These are phyloP conservation scores for Penicillium griseofulvum DNA, from an alignment of 2,329 filamentous ascomycete genomes.

Conservation along the genomic window DNA sequence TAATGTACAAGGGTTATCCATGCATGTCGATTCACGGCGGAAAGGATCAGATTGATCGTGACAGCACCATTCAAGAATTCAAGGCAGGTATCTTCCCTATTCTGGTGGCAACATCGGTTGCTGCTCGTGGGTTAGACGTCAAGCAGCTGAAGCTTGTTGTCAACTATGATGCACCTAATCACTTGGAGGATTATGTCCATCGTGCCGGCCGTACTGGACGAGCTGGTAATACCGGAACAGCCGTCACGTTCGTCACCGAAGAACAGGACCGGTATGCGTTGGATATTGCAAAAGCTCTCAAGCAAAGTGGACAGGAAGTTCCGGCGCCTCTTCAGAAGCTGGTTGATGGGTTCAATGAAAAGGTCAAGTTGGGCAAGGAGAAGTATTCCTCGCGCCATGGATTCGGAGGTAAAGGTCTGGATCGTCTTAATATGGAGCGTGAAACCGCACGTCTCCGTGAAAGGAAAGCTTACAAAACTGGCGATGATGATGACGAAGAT, in stretches of 20 bases:
- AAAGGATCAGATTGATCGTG: constrained; percentile 88
- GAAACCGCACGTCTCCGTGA: constrained; percentile 83
- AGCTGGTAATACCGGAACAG: constrained; percentile 90
- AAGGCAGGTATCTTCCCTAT: constrained; percentile 88
- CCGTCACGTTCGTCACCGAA: constrained; percentile 88
- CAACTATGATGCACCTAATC: constrained; percentile 92
- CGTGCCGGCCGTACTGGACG: constrained; percentile 89
- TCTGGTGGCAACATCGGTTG: constrained; percentile 90
- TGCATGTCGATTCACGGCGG: constrained; percentile 93
- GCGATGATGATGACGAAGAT: constrained; percentile 72
- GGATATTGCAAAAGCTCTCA: constrained; percentile 86
- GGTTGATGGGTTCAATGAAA: constrained; percentile 71
- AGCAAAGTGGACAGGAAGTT: constrained; percentile 81
- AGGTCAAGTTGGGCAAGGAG: constrained; percentile 88
- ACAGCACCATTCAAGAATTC: constrained; percentile 90
- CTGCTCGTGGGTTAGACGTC: constrained; percentile 90
- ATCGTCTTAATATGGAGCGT: constrained; percentile 85
- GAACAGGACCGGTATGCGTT: constrained; percentile 88
- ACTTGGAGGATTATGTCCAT: constrained; percentile 95
- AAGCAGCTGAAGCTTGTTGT: constrained; percentile 94
- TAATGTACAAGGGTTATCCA: constrained; percentile 80
- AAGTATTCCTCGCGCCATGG: constrained; percentile 73
- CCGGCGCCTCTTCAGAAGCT: constrained; percentile 66
- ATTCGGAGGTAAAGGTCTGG: constrained; percentile 92
- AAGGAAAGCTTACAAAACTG: constrained; percentile 84